Base-by-base conservation (phyloP, 176 grass and related monocot genomes). In the Ananas comosus region DNA sequence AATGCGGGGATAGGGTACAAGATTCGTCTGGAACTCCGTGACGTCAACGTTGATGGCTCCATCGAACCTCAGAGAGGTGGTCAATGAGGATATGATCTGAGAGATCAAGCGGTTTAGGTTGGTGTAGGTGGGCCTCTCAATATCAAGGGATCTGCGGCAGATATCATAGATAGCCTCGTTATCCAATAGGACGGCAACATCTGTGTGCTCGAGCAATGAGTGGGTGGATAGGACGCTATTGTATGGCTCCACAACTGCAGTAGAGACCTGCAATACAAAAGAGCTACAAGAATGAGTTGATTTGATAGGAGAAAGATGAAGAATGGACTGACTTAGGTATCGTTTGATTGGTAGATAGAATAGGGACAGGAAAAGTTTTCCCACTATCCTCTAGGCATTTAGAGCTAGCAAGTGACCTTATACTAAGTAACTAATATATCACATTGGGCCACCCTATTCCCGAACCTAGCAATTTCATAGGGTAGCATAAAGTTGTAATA, bases 131-230 rank as follows among this genome's bases (percentile, higher is more conserved):
- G 91, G 91, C 71, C 91, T 85, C 76, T 96, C 88, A 9, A 96
- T 96, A 77, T 96, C 91, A 76, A 96, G 88, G 18, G 91, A 91
- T 57, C 91, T 87, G 78, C 85, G 83, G 85, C 91, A 96, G 70
- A 96, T 96, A 72, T 96, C 91, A 80, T 96, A 96, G 75, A 96
- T 96, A 19, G 91, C 91, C 73, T 96, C 91, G 1, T 96, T 96
- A 72, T 96, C 90, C 49, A 94, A 51, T 33, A 96, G 81, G 75
- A 96, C 80, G 0, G 88, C 81, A 13, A 96, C 92, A 59, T 96
- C 92, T 3, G 92, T 96, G 81, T 96, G 92, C 72, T 96, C 92
- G n/a, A 96, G 88, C 78, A 96, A 84, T 63, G 92, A 91, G 78
- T 96, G 92, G 68, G 92, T 96, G 11, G 92, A 96, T 9, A 96